Percentiles rank a stretch among this genome's conserved stretches.
These are phyloP conservation scores for Rusavskia elegans DNA, from an alignment of 495 filamentous ascomycete genomes.

Conservation along the genomic window DNA sequence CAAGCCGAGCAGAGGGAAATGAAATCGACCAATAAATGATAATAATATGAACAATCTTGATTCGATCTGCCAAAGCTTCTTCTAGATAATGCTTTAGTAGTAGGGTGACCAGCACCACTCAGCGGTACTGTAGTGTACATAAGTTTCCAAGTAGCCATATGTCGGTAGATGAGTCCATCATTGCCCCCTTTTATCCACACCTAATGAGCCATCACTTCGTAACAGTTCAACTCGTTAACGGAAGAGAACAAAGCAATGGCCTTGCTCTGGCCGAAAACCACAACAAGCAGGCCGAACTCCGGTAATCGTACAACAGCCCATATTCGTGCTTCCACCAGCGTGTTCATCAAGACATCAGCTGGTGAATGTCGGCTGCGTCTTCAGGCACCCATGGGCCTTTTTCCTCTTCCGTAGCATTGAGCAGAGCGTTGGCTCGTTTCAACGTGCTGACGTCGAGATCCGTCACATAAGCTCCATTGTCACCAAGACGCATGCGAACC, in stretches of 20 bases:
- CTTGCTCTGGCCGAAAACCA: too few relatives aligned
- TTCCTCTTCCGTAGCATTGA: constrained; percentile 60
- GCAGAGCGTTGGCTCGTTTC: constrained; percentile 70
- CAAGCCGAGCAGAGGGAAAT: too few relatives aligned
- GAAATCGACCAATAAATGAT: background rate
- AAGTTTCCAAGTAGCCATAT: too few relatives aligned
- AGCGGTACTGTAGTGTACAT: too few relatives aligned
- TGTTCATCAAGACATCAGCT: constrained; percentile 14
- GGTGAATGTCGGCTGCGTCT: constrained; percentile 11
- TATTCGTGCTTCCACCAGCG: background rate
- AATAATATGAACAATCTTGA: background rate
- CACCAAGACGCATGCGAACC: constrained; percentile 63
- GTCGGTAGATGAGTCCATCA: too few relatives aligned
- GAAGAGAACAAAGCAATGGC: too few relatives aligned
- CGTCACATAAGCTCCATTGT: constrained; percentile 59
- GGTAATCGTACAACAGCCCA: background rate
- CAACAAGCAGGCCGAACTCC: background rate
- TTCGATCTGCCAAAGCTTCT: too few relatives aligned
- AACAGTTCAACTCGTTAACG: too few relatives aligned
- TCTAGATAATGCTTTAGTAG: too few relatives aligned
- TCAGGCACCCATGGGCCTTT: constrained; percentile 56
- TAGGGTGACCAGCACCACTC: too few relatives aligned
- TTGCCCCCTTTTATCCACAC: too few relatives aligned
- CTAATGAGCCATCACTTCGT: too few relatives aligned
- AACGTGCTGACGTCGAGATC: constrained; percentile 88